Evolutionary conservation across 176 grass and related monocot species (phyloP).

Genomic region (Carex cristatella): DNA sequence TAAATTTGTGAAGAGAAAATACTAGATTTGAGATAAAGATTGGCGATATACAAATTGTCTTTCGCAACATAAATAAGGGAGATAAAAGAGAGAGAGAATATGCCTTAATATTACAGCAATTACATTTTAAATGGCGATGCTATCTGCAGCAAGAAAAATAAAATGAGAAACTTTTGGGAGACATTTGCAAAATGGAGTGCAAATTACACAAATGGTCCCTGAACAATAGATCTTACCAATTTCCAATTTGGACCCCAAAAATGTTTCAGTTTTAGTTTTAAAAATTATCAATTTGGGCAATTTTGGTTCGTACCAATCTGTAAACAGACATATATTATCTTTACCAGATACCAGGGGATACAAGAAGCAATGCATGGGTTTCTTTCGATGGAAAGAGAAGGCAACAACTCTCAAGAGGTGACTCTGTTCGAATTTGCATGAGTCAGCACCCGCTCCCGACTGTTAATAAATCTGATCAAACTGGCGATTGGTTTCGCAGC

Average conservation of each 20-base stretch:
- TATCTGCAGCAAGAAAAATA: background rate
- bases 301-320: background rate
- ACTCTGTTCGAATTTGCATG: conserved; percentile 84
- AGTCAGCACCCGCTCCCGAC: conserved; percentile 85
- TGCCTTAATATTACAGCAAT: background rate
- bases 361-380: conserved; percentile 89
- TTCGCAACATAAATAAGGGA: background rate
- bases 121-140: background rate
- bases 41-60: background rate
- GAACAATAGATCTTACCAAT: background rate
- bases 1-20: background rate
- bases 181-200: background rate
- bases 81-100: background rate
- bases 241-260: background rate
- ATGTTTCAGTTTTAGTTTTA: background rate
- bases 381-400: conserved; percentile 90
- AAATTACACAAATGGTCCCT: background rate
- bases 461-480: conserved; percentile 97
- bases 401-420: conserved; percentile 83
- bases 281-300: background rate
- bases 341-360: conserved; percentile 71
- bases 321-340: background rate
- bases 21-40: background rate
- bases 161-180: background rate
- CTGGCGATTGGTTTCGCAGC: conserved; percentile 89